Evolutionary conservation across 208 protist species (phyloP).

Genomic region (Eutreptiella sp.): DNA sequence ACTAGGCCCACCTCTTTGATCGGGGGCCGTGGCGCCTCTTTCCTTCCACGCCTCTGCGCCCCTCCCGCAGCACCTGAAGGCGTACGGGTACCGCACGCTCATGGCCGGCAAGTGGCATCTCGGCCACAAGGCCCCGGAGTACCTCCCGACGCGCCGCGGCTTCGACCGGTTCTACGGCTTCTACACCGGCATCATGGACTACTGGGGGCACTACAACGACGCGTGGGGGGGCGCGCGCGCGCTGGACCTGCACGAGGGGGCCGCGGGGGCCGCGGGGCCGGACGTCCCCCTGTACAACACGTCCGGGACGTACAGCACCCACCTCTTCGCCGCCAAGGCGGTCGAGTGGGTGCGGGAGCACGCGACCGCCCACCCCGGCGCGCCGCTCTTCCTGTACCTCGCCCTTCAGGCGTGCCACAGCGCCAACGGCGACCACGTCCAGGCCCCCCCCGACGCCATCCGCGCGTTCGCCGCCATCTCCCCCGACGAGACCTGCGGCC

Average conservation of each 20-base stretch:
- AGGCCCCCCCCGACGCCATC: neutral
- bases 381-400: constrained; percentile 25
- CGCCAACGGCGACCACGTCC: too few relatives aligned
- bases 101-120: constrained; percentile 25
- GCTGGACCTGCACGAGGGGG: too few relatives aligned
- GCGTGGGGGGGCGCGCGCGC: too few relatives aligned
- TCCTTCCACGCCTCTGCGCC: constrained; percentile 6
- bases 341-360: constrained; percentile 6
- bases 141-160: constrained; percentile 14
- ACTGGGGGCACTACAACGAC: constrained; percentile 4
- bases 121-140: neutral
- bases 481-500: neutral
- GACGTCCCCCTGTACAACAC: neutral
- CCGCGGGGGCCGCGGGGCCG: too few relatives aligned
- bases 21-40: too few relatives aligned
- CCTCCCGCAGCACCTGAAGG: constrained; percentile 4
- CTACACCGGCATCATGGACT: constrained; percentile 17
- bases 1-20: too few relatives aligned
- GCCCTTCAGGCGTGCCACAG: constrained; percentile 19
- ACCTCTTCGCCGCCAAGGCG: constrained; percentile 6
- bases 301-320: constrained; percentile 1
- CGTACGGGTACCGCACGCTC: constrained; percentile 20
- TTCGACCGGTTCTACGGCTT: constrained; percentile 26
- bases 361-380: neutral
- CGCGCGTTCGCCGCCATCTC: neutral